Conservation (phyloP, 2,329 filamentous ascomycete species). For the Cercospora berteroae region DNA sequence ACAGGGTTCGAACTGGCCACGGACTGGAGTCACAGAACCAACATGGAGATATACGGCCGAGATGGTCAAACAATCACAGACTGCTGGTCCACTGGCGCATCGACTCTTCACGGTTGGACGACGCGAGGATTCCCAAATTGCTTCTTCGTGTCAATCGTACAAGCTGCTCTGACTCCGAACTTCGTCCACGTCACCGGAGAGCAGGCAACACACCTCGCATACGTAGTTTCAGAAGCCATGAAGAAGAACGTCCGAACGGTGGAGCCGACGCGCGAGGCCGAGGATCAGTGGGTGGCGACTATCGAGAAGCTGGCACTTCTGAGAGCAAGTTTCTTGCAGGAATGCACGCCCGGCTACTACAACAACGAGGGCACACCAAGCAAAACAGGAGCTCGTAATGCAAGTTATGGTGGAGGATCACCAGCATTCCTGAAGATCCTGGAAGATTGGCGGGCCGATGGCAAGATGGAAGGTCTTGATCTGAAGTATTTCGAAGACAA, state of each 20-base stretch:
- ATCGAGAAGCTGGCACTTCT: constrained; percentile 44
- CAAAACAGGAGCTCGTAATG: constrained; percentile 19
- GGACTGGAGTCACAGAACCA: constrained; percentile 32
- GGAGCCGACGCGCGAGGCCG: constrained; percentile 48
- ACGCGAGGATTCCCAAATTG: constrained; percentile 55
- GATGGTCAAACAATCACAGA: constrained; percentile 47
- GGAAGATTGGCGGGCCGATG: constrained; percentile 22
- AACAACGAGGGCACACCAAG: constrained; percentile 45
- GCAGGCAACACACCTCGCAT: constrained; percentile 45
- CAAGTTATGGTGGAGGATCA: constrained; percentile 23
- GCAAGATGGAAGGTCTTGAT: constrained; percentile 25
- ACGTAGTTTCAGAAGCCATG: constrained; percentile 43
- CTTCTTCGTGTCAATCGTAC: constrained; percentile 48
- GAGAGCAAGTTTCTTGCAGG: constrained; percentile 40
- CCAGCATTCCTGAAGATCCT: constrained; percentile 27
- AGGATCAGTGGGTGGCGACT: constrained; percentile 48
- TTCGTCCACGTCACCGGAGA: constrained; percentile 41
- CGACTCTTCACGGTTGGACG: constrained; percentile 54
- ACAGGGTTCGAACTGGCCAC: constrained; percentile 46
- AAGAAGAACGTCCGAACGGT: constrained; percentile 35
- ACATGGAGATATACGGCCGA: constrained; percentile 42
- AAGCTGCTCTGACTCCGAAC: constrained; percentile 45
- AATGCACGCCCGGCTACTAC: constrained; percentile 56
- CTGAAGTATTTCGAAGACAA: constrained; percentile 16
- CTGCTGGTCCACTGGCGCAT: constrained; percentile 45